Evolutionary conservation across 1,284 basidiomycete species (phyloP).

Genomic region (Mycena sp.): DNA sequence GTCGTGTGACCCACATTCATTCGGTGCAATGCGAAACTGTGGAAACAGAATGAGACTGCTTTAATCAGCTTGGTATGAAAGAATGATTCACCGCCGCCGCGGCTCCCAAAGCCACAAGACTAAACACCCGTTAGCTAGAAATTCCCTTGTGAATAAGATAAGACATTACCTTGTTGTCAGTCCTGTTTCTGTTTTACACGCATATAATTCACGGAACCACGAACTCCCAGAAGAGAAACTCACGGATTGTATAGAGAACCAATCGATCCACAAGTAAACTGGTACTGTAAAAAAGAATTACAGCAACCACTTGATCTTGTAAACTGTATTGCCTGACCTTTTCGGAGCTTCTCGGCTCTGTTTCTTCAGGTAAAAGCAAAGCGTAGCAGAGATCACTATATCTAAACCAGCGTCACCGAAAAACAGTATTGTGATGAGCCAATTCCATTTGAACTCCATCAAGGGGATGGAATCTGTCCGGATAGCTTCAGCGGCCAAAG

Average conservation of each 20-base stretch:
- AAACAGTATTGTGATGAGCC: slow-evolving; percentile 16
- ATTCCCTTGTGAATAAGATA: background rate
- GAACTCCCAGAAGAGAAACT: background rate
- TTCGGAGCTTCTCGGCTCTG: slow-evolving; percentile 15
- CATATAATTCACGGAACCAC: background rate
- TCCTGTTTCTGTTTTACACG: slow-evolving; percentile 18
- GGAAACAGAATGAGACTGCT: background rate
- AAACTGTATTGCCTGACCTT: slow-evolving; percentile 1
- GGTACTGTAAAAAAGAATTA: slow-evolving; percentile 4
- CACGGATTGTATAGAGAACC: slow-evolving; percentile 25
- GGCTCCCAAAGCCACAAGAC: slow-evolving; percentile 22
- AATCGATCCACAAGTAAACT: slow-evolving; percentile 10
- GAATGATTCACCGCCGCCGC: slow-evolving; percentile 13
- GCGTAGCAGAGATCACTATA: slow-evolving; percentile 18
- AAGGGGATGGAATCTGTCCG: slow-evolving; percentile 6
- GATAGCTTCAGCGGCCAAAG: slow-evolving; percentile 9
- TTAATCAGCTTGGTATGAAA: background rate
- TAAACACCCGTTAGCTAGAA: slow-evolving; percentile 1
- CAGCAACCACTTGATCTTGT: background rate
- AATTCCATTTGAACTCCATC: slow-evolving; percentile 1
- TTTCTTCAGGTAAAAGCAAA: slow-evolving; percentile 19
- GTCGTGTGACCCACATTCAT: slow-evolving; percentile 4
- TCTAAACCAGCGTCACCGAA: slow-evolving; percentile 22
- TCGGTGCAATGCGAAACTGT: slow-evolving; percentile 22
- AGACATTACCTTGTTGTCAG: slow-evolving; percentile 20